Conservation (phyloP, 805 yeast genomes). For the Hanseniaspora meyeri region DNA sequence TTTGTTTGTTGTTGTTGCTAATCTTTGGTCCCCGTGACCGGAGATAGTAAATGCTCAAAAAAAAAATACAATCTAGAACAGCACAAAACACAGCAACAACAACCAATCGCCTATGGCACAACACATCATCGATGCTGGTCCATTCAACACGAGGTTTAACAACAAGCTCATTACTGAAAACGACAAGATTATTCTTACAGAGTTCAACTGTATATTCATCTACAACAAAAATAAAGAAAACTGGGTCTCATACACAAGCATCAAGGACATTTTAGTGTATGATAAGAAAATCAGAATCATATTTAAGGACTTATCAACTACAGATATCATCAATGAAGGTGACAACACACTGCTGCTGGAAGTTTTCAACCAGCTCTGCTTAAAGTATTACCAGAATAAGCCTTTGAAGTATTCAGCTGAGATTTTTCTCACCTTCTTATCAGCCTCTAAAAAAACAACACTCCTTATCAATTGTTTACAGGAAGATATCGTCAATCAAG, state of each 20-base stretch:
- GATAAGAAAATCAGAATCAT: background rate
- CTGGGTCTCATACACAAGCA: constrained; percentile 6
- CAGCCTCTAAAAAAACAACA: background rate
- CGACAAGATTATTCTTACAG: background rate
- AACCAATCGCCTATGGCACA: background rate
- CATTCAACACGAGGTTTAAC: background rate
- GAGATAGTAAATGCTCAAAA: background rate
- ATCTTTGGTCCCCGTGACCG: too few species aligned
- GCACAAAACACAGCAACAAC: background rate
- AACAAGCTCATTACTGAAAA: background rate
- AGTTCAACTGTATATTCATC: background rate
- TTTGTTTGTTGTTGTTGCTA: background rate
- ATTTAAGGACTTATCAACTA: background rate
- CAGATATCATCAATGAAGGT: background rate
- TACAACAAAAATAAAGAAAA: background rate
- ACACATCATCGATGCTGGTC: background rate
- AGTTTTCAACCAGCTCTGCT: background rate
- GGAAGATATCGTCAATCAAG: background rate
- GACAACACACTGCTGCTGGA: background rate
- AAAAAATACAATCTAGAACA: background rate
- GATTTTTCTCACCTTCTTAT: background rate
- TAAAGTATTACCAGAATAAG: background rate
- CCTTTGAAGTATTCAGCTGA: background rate
- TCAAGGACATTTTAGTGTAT: background rate
- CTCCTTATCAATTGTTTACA: background rate